Conservation (phyloP, 1,139 yeast genomes). For the Kodamaea arcana region DNA sequence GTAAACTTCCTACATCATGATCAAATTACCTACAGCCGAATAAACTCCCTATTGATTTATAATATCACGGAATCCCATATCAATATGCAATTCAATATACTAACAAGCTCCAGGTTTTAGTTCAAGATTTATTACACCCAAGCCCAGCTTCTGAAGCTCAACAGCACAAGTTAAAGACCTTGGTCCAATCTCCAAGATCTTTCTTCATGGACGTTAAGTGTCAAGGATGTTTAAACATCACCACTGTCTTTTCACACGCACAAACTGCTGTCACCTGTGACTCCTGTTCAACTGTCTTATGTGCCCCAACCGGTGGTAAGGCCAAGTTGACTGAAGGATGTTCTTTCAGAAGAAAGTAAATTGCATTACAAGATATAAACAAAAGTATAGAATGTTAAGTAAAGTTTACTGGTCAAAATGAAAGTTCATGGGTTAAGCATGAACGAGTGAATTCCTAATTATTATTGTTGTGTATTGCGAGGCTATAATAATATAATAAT, state of each 20-base stretch:
- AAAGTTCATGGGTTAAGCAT: background rate
- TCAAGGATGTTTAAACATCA: conserved; percentile 98
- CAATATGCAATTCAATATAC: no score
- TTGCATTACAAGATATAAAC: conserved; percentile 10
- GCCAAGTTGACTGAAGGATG: conserved; percentile 99
- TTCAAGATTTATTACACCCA: conserved; percentile 72
- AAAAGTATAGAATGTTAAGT: conserved; percentile 11
- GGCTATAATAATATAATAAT: conserved; percentile 1
- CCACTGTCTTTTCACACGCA: conserved; percentile 99
- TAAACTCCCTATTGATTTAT: no score
- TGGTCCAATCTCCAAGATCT: conserved; percentile 97
- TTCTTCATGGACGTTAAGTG: conserved; percentile 99
- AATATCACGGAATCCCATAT: no score
- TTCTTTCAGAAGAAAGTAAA: conserved; percentile 98
- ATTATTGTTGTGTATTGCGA: background rate
- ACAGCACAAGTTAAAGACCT: conserved; percentile 96
- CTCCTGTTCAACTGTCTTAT: conserved; percentile 95
- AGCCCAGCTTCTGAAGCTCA: conserved; percentile 92
- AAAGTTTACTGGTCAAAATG: conserved; percentile 5
- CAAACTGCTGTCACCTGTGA: conserved; percentile 99
- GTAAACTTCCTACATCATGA: no score
- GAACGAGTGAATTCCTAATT: background rate
- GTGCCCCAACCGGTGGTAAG: conserved; percentile 99
- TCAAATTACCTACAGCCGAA: no score
- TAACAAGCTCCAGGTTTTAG: conserved; percentile 21